Evolutionary conservation across 371 early-diverging fungal species (phyloP), one percentile per base, ranked within the genome.

Genomic region (Rhizopus arrhizus): DNA sequence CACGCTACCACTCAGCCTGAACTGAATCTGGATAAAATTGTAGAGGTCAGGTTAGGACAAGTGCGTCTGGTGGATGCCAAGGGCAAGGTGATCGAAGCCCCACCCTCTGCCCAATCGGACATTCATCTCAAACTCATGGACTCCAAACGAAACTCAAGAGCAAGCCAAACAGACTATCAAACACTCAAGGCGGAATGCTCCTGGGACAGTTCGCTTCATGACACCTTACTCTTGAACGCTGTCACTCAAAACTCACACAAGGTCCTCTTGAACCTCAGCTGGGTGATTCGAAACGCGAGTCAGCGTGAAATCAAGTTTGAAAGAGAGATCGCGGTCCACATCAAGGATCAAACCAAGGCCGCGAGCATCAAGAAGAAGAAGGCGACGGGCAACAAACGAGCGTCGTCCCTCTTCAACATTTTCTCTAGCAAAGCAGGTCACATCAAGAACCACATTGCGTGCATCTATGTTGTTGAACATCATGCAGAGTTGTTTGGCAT

Each of bases 141-240:
- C 63, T 13, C 48, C 12, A 48, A 48, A 29, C 48, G 48, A 1
- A 10, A 48, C 29, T 48, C 48, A 48, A 7, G 13, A 13, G 75
- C 80, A 50, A 65, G 54, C 22, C 65, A 68, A 5, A 62, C 70
- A 16, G 65, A 67, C 7, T 61, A 73, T 0, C 57, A 61, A 5
- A 83, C 81, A 43, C 78, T 79, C 15, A 78, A 70, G 56, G 82
- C 79, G 22, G 77, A 70, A 16, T 82, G 82, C 5, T 69, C 91
- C 0, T 95, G 95, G 95, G 95, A 95, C 57, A 90, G 91, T 31
- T 89, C 91, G 0, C 73, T 92, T 3, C 92, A 93, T 59, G 90
- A 89, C 33, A 86, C 85, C 1, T 61, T 83, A 0, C 75, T 88
- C 38, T 71, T 95, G 33, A 93, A 95, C 60, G 65, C 83, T n/a